Percentiles rank a stretch among this genome's conserved stretches.
Evolutionary conservation across 2,329 filamentous ascomycete genomes (phyloP).

Genomic region (Hypoxylon sp.): DNA sequence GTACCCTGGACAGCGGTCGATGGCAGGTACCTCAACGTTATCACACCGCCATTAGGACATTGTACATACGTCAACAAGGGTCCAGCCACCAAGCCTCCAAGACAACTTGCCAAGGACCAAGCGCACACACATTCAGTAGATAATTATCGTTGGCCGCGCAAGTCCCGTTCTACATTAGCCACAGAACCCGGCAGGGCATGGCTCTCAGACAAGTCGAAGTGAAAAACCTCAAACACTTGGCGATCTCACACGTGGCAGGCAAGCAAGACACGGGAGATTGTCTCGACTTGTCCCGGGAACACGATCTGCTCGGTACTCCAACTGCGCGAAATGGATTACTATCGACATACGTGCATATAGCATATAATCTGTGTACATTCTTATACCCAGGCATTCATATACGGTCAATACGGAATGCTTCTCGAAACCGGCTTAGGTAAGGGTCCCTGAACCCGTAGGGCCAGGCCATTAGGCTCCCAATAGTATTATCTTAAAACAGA

Average conservation of each 20-base stretch:
- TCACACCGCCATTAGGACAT: conserved; percentile 42
- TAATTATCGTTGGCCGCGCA: conserved; percentile 18
- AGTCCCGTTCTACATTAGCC: conserved; percentile 24
- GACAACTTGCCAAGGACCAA: conserved; percentile 19
- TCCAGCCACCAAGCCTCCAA: conserved; percentile 31
- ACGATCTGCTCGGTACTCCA: conserved; percentile 35
- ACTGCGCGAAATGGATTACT: conserved; percentile 40
- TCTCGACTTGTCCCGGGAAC: conserved; percentile 35
- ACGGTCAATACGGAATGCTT: conserved; percentile 3
- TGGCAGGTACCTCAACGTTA: conserved; percentile 29
- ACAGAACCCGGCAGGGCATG: conserved; percentile 26
- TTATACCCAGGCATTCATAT: not conserved
- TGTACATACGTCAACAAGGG: conserved; percentile 24
- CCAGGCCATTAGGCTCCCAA: conserved; percentile 23
- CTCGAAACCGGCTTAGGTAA: conserved; percentile 21
- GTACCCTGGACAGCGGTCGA: conserved; percentile 8
- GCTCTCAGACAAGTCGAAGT: conserved; percentile 19
- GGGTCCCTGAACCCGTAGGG: conserved; percentile 16
- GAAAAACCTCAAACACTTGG: conserved; percentile 29
- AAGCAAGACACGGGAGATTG: conserved; percentile 42
- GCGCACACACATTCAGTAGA: conserved; percentile 14
- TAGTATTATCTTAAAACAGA: conserved; percentile 28
- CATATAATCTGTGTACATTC: not conserved
- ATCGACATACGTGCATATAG: conserved; percentile 31
- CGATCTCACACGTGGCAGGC: conserved; percentile 44